phyloP scores from a whole-genome alignment of 352 stramenopile genomes.

The Peronospora destructor region DNA sequence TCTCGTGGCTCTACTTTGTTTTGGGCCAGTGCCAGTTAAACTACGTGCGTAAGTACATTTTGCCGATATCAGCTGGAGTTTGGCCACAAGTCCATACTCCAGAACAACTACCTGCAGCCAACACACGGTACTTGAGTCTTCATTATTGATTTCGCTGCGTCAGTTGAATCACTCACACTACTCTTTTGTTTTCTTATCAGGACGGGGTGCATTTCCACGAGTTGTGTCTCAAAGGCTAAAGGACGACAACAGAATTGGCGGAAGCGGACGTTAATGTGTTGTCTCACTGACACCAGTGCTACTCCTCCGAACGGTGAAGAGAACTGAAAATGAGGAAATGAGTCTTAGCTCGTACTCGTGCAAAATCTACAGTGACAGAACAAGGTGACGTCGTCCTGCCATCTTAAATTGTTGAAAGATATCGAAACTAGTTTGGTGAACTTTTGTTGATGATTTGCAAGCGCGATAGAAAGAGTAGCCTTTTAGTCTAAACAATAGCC shows the following conservation, averaged over 20 bases:
- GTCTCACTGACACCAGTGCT: conserved; percentile 77
- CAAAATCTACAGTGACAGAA: conserved; percentile 89
- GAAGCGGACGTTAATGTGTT: conserved; percentile 88
- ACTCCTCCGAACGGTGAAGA: conserved; percentile 76
- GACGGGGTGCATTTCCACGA: conserved; percentile 86
- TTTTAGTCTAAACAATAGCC: neutral
- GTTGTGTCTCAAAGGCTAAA: conserved; percentile 85
- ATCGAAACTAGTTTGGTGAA: conserved; percentile 4
- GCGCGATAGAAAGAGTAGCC: too few species aligned
- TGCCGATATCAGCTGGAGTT: conserved; percentile 87
- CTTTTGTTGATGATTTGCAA: neutral
- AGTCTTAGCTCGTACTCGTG: conserved; percentile 84
- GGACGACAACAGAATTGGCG: conserved; percentile 55
- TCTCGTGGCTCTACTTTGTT: conserved; percentile 97
- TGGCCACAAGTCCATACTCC: conserved; percentile 75
- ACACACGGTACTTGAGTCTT: conserved; percentile 37
- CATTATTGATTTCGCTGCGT: neutral
- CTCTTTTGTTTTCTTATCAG: conserved; percentile 8
- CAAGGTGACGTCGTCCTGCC: conserved; percentile 35
- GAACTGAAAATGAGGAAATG: conserved; percentile 57
- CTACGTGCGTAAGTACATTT: conserved; percentile 87
- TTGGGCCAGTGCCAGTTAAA: conserved; percentile 93
- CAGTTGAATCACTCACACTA: neutral
- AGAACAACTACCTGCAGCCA: conserved; percentile 63
- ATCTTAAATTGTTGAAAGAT: conserved; percentile 1